A percentile compares a stretch with the other conserved stretches of the same genome.
These are phyloP conservation scores for Acer yangbiense DNA, from an alignment of 345 rosid species.

Conservation along the genomic window DNA sequence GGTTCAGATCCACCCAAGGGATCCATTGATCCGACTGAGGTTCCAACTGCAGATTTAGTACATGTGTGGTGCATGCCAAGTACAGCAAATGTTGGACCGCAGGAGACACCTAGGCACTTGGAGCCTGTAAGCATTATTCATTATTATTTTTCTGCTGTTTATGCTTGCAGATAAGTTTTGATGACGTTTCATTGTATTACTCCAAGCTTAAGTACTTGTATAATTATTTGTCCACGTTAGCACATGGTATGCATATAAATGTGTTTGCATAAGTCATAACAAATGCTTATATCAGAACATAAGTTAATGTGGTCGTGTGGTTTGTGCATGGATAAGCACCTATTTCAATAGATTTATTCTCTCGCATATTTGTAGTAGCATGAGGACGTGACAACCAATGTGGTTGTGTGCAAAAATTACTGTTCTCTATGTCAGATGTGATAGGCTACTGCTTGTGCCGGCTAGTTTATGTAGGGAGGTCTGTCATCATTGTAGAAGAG, in stretches of 20 bases:
- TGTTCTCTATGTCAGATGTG: not conserved
- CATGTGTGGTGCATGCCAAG: slow-evolving; percentile 90
- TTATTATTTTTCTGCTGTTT: not conserved
- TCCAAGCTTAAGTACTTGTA: not conserved
- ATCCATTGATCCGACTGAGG: slow-evolving; percentile 59
- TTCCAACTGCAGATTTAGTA: slow-evolving; percentile 73
- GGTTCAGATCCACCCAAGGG: slow-evolving; percentile 44
- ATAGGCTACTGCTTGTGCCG: not conserved
- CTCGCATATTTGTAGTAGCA: not conserved
- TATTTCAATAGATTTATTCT: not conserved
- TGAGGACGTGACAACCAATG: not conserved
- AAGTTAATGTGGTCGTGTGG: not conserved
- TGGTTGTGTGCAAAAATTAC: not conserved
- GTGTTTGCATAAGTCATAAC: not conserved
- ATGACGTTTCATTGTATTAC: not conserved
- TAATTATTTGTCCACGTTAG: not conserved
- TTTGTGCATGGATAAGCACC: not conserved
- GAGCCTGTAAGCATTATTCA: slow-evolving; percentile 67
- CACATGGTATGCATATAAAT: not conserved
- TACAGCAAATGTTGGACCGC: slow-evolving; percentile 76
- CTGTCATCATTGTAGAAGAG: not conserved
- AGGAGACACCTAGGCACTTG: slow-evolving; percentile 76
- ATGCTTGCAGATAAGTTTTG: slow-evolving; percentile 14
- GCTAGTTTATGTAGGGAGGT: not conserved
- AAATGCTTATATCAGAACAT: not conserved